phyloP scores from a whole-genome alignment of 164 flowering plant species.

The Aristolochia fimbriata region DNA sequence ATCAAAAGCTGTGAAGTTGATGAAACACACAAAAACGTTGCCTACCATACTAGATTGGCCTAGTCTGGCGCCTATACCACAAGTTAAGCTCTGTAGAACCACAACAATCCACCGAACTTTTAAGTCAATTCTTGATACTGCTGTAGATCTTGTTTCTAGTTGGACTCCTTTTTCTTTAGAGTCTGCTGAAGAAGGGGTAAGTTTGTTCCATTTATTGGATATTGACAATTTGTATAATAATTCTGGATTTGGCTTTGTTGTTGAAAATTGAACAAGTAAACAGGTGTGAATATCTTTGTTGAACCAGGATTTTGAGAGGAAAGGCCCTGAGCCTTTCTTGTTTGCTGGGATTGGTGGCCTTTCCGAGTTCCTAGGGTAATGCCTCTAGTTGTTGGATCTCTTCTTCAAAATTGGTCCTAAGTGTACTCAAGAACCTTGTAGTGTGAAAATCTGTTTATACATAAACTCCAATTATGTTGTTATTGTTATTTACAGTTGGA shows the following conservation, averaged over 20 bases:
- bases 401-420: background rate
- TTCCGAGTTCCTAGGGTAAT: conserved; percentile 92
- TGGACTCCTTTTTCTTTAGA: conserved; percentile 27
- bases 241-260: background rate
- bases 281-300: background rate
- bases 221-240: background rate
- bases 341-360: conserved; percentile 95
- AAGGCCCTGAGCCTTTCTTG: conserved; percentile 84
- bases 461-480: background rate
- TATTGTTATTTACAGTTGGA: conserved; percentile 50
- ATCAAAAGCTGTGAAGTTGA: too few relatives aligned
- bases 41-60: too few relatives aligned
- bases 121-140: too few relatives aligned
- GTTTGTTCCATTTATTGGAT: background rate
- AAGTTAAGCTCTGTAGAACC: too few relatives aligned
- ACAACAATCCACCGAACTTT: too few relatives aligned
- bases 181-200: conserved; percentile 92
- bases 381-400: background rate
- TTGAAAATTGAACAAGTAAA: background rate
- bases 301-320: conserved; percentile 75
- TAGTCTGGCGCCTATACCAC: too few relatives aligned
- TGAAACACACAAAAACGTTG: too few relatives aligned
- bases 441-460: background rate
- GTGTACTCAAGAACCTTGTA: background rate
- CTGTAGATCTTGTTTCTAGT: background rate